These are phyloP conservation scores for Daldinia caldariorum DNA, from an alignment of 495 filamentous ascomycete species.

Conservation along the genomic window DNA sequence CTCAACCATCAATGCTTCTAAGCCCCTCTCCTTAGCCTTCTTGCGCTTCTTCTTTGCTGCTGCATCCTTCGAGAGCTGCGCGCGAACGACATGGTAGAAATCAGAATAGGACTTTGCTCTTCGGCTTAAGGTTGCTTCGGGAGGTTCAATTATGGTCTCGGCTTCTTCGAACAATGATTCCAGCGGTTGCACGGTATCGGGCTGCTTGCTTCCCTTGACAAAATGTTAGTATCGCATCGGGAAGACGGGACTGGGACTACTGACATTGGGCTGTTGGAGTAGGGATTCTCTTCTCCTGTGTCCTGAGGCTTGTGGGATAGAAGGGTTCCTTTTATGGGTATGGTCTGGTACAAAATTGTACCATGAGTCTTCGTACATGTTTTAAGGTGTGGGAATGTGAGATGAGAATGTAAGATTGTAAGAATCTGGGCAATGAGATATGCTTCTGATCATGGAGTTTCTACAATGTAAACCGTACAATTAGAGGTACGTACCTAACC, in stretches of 20 bases:
- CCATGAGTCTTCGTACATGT: constrained; percentile 81
- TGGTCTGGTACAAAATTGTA: constrained; percentile 70
- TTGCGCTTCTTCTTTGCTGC: constrained; percentile 53
- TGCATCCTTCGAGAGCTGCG: constrained; percentile 61
- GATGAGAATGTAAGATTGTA: background rate
- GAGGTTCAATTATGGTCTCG: constrained; percentile 62
- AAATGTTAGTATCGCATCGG: constrained; percentile 33
- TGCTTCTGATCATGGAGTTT: background rate
- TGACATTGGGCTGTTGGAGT: constrained; percentile 75
- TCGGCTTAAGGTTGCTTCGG: constrained; percentile 67
- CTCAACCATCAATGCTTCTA: constrained; percentile 55
- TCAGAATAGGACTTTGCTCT: constrained; percentile 82
- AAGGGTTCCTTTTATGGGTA: constrained; percentile 57
- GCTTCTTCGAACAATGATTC: constrained; percentile 62
- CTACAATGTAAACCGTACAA: too few species aligned
- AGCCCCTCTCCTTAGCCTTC: constrained; percentile 49
- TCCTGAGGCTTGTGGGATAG: constrained; percentile 51
- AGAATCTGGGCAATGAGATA: too few species aligned
- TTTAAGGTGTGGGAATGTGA: constrained; percentile 18
- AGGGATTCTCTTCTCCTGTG: constrained; percentile 71
- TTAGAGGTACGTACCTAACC: too few species aligned
- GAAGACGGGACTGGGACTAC: constrained; percentile 64
- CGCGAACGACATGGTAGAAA: constrained; percentile 71
- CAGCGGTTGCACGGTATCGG: constrained; percentile 52
- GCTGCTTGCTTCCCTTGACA: constrained; percentile 51